Conservation (phyloP, 177 flowering plant genomes). For the Vitis hybrid region DNA sequence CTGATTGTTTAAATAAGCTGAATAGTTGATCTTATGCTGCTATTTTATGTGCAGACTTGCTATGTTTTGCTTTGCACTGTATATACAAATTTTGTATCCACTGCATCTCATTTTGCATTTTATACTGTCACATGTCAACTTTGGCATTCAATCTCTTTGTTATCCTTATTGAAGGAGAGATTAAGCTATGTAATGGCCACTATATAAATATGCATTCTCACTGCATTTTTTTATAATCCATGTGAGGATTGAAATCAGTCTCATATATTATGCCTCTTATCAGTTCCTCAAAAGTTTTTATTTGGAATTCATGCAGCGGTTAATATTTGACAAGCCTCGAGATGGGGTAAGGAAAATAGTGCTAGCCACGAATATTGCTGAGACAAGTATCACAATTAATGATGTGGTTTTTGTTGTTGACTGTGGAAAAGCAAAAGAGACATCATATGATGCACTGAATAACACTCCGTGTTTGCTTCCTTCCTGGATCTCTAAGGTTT, state of each 20-base stretch:
- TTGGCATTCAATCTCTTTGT: no score
- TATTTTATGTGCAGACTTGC: no score
- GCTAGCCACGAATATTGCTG: conserved; percentile 96
- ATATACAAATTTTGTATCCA: no score
- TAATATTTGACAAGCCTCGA: conserved; percentile 84
- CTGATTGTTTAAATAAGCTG: no score
- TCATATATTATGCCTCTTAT: background rate
- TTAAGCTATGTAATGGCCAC: no score
- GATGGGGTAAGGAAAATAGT: conserved; percentile 88
- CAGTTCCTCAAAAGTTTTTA: background rate
- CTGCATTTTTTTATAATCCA: no score
- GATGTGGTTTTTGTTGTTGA: conserved; percentile 94
- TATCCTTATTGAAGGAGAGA: no score
- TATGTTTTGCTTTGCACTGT: no score
- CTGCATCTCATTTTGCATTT: no score
- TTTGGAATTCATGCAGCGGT: conserved; percentile 48
- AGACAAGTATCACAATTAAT: conserved; percentile 92
- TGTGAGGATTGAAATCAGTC: background rate
- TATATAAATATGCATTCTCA: no score
- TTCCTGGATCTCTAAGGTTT: conserved; percentile 93
- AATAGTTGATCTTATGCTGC: no score
- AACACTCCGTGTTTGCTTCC: conserved; percentile 98
- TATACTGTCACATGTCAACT: no score
- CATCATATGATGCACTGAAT: conserved; percentile 96
- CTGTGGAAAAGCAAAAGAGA: conserved; percentile 98